Evolutionary conservation across 1,284 basidiomycete genomes (phyloP).

Genomic region (Limonomyces culmigenus): DNA sequence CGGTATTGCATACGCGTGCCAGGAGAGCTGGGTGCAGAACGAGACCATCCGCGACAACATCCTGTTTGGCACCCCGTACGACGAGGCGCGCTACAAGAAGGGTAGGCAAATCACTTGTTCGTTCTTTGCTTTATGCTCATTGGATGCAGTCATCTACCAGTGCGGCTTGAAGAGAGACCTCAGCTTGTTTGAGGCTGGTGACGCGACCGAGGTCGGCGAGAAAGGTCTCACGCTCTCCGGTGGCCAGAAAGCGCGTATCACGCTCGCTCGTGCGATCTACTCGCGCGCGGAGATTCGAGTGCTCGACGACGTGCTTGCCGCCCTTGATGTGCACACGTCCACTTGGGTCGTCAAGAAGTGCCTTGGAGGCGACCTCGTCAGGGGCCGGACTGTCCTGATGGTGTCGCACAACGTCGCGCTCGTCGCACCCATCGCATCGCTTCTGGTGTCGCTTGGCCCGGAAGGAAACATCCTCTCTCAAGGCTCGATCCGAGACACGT

Average conservation of each 20-base stretch:
- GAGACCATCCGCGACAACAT: slow-evolving; percentile 19
- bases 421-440: slow-evolving; percentile 43
- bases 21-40: slow-evolving; percentile 25
- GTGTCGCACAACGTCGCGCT: slow-evolving; percentile 65
- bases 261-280: slow-evolving; percentile 58
- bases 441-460: slow-evolving; percentile 36
- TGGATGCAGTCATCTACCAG: slow-evolving; percentile 13
- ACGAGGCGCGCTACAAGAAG: slow-evolving; percentile 25
- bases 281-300: slow-evolving; percentile 43
- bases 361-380: slow-evolving; percentile 50
- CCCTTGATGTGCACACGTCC: slow-evolving; percentile 48
- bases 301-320: slow-evolving; percentile 44
- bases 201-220: slow-evolving; percentile 4
- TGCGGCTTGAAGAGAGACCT: slow-evolving; percentile 20
- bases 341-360: slow-evolving; percentile 67
- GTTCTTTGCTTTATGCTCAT: slow-evolving; percentile 7
- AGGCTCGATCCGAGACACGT: slow-evolving; percentile 26
- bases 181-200: slow-evolving; percentile 9
- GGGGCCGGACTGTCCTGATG: slow-evolving; percentile 53
- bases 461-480: slow-evolving; percentile 33
- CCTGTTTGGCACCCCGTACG: slow-evolving; percentile 10
- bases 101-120: slow-evolving; percentile 10
- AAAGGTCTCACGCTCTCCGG: slow-evolving; percentile 23
- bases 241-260: slow-evolving; percentile 68
- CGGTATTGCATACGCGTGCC: slow-evolving; percentile 26